Conservation (phyloP, 108 stramenopile species). For the Stephanodiscus minutulus region DNA sequence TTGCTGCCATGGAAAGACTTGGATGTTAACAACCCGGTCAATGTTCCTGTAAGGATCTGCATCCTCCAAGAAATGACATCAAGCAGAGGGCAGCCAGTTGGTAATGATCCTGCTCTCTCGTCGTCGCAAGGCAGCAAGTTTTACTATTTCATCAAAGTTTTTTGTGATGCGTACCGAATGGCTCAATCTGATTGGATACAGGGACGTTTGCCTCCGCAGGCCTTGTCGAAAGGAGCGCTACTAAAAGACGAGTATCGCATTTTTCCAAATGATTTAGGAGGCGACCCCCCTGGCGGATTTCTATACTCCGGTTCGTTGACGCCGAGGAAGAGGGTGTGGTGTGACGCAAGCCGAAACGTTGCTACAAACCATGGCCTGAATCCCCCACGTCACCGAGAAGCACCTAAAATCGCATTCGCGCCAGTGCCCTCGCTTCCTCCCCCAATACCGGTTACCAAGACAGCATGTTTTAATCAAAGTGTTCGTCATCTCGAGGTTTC, state of each 20-base stretch:
- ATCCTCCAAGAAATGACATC: conserved; percentile 16
- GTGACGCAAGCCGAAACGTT: not conserved
- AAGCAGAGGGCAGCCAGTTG: not conserved
- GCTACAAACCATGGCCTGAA: not conserved
- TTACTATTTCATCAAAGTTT: conserved; percentile 20
- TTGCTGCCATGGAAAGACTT: conserved; percentile 32
- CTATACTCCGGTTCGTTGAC: conserved; percentile 25
- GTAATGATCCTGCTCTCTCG: not conserved
- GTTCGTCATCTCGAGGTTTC: conserved; percentile 12
- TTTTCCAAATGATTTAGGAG: conserved; percentile 10
- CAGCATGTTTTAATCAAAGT: not conserved
- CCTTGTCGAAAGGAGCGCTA: conserved; percentile 13
- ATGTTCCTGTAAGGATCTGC: not conserved
- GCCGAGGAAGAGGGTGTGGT: not conserved
- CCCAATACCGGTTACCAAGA: conserved; percentile 8
- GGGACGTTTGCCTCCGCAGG: conserved; percentile 21
- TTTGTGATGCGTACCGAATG: conserved; percentile 18
- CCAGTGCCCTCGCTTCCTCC: conserved; percentile 12
- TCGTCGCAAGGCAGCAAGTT: not conserved
- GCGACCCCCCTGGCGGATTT: conserved; percentile 12
- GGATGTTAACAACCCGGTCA: conserved; percentile 1
- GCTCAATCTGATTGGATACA: conserved; percentile 19
- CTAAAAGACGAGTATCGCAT: conserved; percentile 14
- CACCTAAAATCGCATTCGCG: not conserved
- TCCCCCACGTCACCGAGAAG: not conserved